phyloP scores from a whole-genome alignment of 1,284 basidiomycete species.

The Cutaneotrichosporon mucoides region DNA sequence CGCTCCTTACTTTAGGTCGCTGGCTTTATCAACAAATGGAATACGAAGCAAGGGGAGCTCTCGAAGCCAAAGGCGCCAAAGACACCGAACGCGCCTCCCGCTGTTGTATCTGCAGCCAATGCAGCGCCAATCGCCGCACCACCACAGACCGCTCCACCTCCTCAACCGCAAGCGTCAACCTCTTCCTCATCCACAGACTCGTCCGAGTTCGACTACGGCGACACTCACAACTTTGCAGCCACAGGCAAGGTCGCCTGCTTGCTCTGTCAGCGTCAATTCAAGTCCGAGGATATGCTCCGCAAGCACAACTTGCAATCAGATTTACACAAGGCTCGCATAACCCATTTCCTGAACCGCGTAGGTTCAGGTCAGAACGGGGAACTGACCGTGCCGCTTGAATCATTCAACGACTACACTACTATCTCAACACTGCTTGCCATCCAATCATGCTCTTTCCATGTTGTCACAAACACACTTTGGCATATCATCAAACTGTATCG shows the following conservation, averaged over 20 bases:
- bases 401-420: not conserved
- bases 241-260: conserved; percentile 67
- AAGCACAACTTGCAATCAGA: conserved; percentile 86
- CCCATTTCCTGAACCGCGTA: conserved; percentile 30
- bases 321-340: conserved; percentile 75
- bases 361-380: conserved; percentile 23
- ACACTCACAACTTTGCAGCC: conserved; percentile 49
- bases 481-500: conserved; percentile 1
- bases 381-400: conserved; percentile 22
- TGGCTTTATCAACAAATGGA: conserved; percentile 91
- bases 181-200: too few species aligned
- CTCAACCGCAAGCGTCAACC: conserved; percentile 41
- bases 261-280: conserved; percentile 88
- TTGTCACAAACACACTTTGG: not conserved
- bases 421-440: not conserved
- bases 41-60: conserved; percentile 81
- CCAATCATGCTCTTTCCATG: not conserved
- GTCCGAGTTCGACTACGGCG: conserved; percentile 69
- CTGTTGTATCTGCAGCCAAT: conserved; percentile 40
- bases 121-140: not conserved
- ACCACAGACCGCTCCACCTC: not conserved
- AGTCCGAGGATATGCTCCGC: conserved; percentile 71
- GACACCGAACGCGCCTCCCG: conserved; percentile 24
- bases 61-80: conserved; percentile 25
- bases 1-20: conserved; percentile 57